Conservation (phyloP, 106 monocot species). For the Gastrodia elata region DNA sequence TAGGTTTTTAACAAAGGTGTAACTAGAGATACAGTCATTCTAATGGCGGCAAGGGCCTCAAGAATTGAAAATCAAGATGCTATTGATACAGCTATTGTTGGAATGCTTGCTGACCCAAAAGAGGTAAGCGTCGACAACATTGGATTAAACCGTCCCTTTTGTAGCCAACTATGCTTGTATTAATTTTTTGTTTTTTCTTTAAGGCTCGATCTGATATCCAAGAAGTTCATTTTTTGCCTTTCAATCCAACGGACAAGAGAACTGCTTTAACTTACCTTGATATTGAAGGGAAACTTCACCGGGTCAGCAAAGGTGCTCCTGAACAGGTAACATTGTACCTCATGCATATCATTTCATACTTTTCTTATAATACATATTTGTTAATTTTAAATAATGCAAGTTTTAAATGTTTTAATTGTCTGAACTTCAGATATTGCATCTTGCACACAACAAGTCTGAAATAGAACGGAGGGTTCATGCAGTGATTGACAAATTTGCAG, state of each 20-base stretch:
- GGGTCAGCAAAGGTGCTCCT: constrained; percentile 84
- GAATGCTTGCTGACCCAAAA: constrained; percentile 91
- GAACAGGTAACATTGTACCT: constrained; percentile 42
- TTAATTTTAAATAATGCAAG: constrained; percentile 3
- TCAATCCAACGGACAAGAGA: constrained; percentile 75
- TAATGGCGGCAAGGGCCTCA: constrained; percentile 95
- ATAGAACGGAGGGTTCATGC: constrained; percentile 91
- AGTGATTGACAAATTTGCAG: constrained; percentile 96
- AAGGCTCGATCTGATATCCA: constrained; percentile 67
- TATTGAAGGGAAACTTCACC: constrained; percentile 58
- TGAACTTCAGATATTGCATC: constrained; percentile 69
- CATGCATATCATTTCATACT: neutral
- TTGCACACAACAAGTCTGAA: constrained; percentile 85
- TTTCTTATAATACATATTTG: neutral
- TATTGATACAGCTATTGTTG: constrained; percentile 90
- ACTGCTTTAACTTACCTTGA: constrained; percentile 73
- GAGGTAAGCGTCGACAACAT: constrained; percentile 36
- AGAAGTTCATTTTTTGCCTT: constrained; percentile 68
- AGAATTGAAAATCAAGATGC: constrained; percentile 96
- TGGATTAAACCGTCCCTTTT: neutral
- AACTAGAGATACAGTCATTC: constrained; percentile 72
- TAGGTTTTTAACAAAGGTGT: constrained; percentile 84
- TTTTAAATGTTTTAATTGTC: constrained; percentile 8
- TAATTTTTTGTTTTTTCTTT: neutral
- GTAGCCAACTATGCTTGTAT: neutral